A percentile compares a stretch with the other conserved stretches of the same genome.
Evolutionary conservation across 2,329 filamentous ascomycete species (phyloP).

Genomic region (Catunica adiposa): DNA sequence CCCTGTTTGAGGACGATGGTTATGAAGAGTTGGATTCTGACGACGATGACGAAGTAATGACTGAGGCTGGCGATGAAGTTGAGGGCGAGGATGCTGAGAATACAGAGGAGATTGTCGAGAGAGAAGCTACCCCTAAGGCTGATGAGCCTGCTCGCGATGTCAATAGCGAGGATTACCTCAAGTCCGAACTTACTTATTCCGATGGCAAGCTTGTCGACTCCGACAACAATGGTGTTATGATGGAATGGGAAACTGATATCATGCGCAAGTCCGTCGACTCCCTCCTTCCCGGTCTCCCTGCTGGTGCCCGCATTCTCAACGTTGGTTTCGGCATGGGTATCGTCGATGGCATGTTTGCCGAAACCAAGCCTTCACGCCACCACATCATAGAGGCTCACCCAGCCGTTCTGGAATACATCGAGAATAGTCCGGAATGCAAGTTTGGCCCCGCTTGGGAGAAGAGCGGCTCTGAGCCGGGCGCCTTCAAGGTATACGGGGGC

Average conservation of each 20-base stretch:
- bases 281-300: slow-evolving; percentile 31
- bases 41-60: slow-evolving; percentile 26
- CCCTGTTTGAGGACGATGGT: slow-evolving; percentile 48
- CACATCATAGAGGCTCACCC: slow-evolving; percentile 81
- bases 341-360: slow-evolving; percentile 60
- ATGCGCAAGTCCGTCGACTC: slow-evolving; percentile 63
- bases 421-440: slow-evolving; percentile 23
- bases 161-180: slow-evolving; percentile 51
- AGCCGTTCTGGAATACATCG: slow-evolving; percentile 52
- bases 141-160: slow-evolving; percentile 28
- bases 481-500: slow-evolving; percentile 53
- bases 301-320: slow-evolving; percentile 58
- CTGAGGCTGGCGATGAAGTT: slow-evolving; percentile 22
- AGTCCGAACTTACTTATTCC: slow-evolving; percentile 47
- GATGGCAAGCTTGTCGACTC: slow-evolving; percentile 54
- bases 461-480: slow-evolving; percentile 42
- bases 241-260: slow-evolving; percentile 79
- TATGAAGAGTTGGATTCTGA: slow-evolving; percentile 57
- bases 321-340: slow-evolving; percentile 89
- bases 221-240: slow-evolving; percentile 75
- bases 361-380: slow-evolving; percentile 48
- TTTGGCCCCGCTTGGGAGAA: slow-evolving; percentile 42
- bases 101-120: slow-evolving; percentile 17
- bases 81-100: slow-evolving; percentile 21
- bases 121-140: slow-evolving; percentile 21